Evolutionary conservation across 2,329 filamentous ascomycete genomes (phyloP), one percentile per base, ranked within the genome.

Genomic region (Fusarium foetens): DNA sequence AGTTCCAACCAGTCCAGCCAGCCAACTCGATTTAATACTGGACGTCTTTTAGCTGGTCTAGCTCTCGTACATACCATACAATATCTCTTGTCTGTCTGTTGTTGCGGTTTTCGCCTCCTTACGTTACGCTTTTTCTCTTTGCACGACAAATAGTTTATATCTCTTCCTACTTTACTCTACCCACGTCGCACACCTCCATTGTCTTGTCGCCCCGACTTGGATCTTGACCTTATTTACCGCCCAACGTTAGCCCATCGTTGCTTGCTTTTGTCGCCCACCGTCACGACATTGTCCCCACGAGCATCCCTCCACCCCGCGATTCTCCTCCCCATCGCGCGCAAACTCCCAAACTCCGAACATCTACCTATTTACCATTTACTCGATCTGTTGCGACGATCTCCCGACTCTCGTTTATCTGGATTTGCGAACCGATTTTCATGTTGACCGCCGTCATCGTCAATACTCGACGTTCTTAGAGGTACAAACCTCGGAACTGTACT

Each of bases 371-470:
- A 48, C 59, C 60, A 54, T 31, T 31, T 62, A 27, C 48, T 70
- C 63, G 55, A 67, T 25, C 57, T 38, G 49, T 61, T 55, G 45
- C 63, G 52, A 60, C 63, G 35, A 58, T 49, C 27, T 38, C 43
- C 33, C 66, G 63, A 51, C 49, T 58, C 53, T 48, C 33, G 46
- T 63, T 54, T 33, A 54, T 58, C 53, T 42, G 43, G 62, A 53
- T 66, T 41, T 70, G 72, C 71, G 63, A 65, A 68, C 73, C 73
- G 75, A 75, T 75, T 79, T 52, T 77, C 69, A 80, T 81, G 79
- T 79, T 77, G 70, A 72, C 70, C 68, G 66, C 63, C 49, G 62
- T 45, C 68, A 45, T 52, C 46, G 43, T 58, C 61, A 59, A 55
- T 49, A 54, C 61, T 66, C 69, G 63, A 76, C 66, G 63, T 72